A percentile compares a stretch with the other conserved stretches of the same genome.
Conservation (phyloP, 2,329 filamentous ascomycete genomes). For the Pleurostoma richardsiae region DNA sequence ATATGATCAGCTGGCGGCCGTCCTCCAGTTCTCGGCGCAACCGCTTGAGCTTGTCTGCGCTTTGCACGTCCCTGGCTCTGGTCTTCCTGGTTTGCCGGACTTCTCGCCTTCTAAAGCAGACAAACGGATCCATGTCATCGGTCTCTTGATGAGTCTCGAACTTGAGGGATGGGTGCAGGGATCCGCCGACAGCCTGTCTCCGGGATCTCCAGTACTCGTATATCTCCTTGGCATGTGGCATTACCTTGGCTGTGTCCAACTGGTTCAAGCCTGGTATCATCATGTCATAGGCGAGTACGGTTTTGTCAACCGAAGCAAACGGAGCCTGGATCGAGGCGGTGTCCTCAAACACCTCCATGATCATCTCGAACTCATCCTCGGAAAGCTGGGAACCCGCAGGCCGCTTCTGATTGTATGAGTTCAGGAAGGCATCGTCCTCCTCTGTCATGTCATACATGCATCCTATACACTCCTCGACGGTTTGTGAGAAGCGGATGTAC, state of each 20-base stretch:
- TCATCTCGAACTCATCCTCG: conserved; percentile 87
- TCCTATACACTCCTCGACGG: conserved; percentile 90
- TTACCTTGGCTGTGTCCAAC: conserved; percentile 41
- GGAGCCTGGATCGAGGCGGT: conserved; percentile 79
- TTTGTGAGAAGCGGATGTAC: conserved; percentile 97
- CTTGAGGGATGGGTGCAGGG: conserved; percentile 76
- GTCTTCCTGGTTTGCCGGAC: conserved; percentile 94
- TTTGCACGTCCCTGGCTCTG: conserved; percentile 85
- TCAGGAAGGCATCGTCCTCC: conserved; percentile 83
- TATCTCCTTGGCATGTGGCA: conserved; percentile 65
- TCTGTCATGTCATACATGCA: conserved; percentile 91
- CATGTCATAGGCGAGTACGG: conserved; percentile 70
- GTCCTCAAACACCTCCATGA: conserved; percentile 94
- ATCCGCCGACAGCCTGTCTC: conserved; percentile 57
- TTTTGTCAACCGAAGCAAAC: conserved; percentile 84
- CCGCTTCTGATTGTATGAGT: conserved; percentile 75
- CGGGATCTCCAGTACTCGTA: conserved; percentile 86
- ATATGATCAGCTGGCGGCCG: conserved; percentile 71
- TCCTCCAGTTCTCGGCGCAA: conserved; percentile 88
- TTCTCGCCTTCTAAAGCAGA: conserved; percentile 94
- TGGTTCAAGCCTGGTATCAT: conserved; percentile 65
- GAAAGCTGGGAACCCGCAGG: conserved; percentile 61
- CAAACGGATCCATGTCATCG: conserved; percentile 94
- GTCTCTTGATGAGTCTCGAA: conserved; percentile 92
- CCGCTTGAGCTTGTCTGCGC: conserved; percentile 89